phyloP scores from a whole-genome alignment of 371 early-diverging fungal species.

The Mortierella sp. region DNA sequence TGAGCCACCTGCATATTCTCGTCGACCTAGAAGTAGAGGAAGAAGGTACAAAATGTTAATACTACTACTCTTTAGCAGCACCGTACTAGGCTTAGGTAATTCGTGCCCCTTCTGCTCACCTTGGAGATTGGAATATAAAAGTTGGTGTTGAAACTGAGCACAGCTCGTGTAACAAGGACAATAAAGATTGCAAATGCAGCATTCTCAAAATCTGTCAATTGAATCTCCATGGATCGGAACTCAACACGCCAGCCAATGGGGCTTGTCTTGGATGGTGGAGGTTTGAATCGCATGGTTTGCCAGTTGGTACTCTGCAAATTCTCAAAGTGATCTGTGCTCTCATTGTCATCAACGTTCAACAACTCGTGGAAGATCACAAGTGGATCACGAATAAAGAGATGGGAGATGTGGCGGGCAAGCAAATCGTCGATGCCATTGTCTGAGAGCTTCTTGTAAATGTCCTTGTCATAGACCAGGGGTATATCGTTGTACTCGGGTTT shows the following conservation, averaged over 20 bases:
- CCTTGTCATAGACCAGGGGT: conserved; percentile 84
- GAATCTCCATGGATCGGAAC: conserved; percentile 98
- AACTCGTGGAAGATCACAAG: conserved; percentile 95
- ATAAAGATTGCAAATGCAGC: conserved; percentile 97
- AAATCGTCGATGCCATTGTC: conserved; percentile 87
- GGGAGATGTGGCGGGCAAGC: conserved; percentile 95
- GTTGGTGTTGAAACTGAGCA: conserved; percentile 92
- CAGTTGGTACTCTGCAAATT: conserved; percentile 99
- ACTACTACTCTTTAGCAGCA: neutral
- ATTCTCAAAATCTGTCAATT: conserved; percentile 98
- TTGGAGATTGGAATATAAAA: conserved; percentile 97
- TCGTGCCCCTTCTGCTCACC: conserved; percentile 57
- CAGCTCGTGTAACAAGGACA: conserved; percentile 91
- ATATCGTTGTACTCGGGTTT: conserved; percentile 97
- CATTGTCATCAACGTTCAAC: conserved; percentile 85
- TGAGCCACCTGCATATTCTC: conserved; percentile 96
- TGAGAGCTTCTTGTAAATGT: conserved; percentile 79
- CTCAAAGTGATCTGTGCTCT: conserved; percentile 96
- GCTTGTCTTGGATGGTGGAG: conserved; percentile 88
- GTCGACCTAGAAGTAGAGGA: conserved; percentile 76
- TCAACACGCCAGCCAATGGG: conserved; percentile 99
- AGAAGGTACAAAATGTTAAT: neutral
- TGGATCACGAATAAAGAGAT: conserved; percentile 99
- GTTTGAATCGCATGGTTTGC: conserved; percentile 99
- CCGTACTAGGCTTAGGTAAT: neutral